Conservation (phyloP, 2,329 filamentous ascomycete genomes). For the Aspergillus tubingensis region DNA sequence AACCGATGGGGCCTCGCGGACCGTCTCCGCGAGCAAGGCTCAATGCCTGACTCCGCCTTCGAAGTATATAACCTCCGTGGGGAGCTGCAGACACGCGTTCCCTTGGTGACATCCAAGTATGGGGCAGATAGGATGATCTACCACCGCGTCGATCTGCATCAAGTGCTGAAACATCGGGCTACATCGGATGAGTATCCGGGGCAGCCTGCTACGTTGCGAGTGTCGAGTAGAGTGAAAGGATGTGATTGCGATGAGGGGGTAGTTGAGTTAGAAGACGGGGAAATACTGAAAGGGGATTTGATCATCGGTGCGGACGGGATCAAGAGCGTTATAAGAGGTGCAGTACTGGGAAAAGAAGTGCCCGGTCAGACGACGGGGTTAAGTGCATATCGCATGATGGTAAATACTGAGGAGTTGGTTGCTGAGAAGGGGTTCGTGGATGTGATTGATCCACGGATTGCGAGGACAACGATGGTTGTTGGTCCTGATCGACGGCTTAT, state of each 20-base stretch:
- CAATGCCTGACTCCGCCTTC: slow-evolving; percentile 27
- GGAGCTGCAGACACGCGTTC: slow-evolving; percentile 19
- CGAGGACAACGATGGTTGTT: slow-evolving; percentile 51
- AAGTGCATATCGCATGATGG: not conserved
- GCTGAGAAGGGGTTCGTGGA: slow-evolving; percentile 25
- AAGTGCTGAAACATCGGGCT: slow-evolving; percentile 18
- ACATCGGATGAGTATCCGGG: not conserved
- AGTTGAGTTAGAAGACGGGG: slow-evolving; percentile 19
- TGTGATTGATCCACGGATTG: slow-evolving; percentile 40
- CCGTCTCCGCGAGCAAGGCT: not conserved
- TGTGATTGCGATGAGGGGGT: not conserved
- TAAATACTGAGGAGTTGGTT: not conserved
- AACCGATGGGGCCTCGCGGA: slow-evolving; percentile 2
- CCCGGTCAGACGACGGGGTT: not conserved
- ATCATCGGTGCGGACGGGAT: slow-evolving; percentile 36
- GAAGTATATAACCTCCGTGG: slow-evolving; percentile 28
- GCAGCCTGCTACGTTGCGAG: not conserved
- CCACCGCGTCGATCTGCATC: slow-evolving; percentile 29
- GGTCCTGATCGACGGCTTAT: slow-evolving; percentile 47
- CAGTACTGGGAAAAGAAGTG: not conserved
- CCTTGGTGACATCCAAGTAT: slow-evolving; percentile 21
- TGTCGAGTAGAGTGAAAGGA: not conserved
- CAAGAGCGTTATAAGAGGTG: slow-evolving; percentile 6
- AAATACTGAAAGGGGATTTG: slow-evolving; percentile 24
- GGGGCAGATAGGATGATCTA: slow-evolving; percentile 24